phyloP scores from a whole-genome alignment of 2,329 filamentous ascomycete genomes.

The Camptophora hylomeconis region DNA sequence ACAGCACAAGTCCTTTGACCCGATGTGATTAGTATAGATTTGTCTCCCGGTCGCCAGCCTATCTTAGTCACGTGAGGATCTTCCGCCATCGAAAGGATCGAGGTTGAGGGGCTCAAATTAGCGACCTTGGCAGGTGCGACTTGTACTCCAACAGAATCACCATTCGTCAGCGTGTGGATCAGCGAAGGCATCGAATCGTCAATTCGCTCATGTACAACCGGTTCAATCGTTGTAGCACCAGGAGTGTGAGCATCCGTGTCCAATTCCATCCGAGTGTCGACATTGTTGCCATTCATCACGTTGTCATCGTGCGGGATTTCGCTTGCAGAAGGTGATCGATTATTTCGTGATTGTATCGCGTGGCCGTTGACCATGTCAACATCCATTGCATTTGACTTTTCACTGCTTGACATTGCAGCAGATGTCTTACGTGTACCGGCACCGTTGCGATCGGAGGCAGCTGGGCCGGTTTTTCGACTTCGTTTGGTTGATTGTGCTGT shows the following conservation, averaged over 20 bases:
- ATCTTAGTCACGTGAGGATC: conserved; percentile 28
- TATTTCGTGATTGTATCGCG: conserved; percentile 8
- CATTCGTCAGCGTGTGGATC: conserved; percentile 29
- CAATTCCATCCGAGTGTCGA: conserved; percentile 25
- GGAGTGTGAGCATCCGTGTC: conserved; percentile 26
- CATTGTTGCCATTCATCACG: conserved; percentile 14
- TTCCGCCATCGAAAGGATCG: conserved; percentile 23
- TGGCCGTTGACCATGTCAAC: conserved; percentile 16
- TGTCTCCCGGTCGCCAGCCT: conserved; percentile 32
- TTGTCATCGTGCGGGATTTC: conserved; percentile 29
- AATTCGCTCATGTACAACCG: conserved; percentile 20
- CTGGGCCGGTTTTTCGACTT: conserved; percentile 16
- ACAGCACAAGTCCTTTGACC: conserved; percentile 33
- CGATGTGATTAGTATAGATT: conserved; percentile 27
- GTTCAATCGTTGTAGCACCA: conserved; percentile 13
- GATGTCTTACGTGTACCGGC: conserved; percentile 19
- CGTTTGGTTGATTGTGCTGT: conserved; percentile 21
- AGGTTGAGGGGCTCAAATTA: conserved; percentile 32
- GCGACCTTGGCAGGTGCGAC: conserved; percentile 34
- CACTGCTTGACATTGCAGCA: conserved; percentile 19
- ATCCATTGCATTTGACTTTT: conserved; percentile 16
- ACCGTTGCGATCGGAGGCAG: conserved; percentile 21
- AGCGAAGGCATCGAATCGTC: conserved; percentile 19
- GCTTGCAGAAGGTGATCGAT: conserved; percentile 14
- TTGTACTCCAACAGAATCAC: conserved; percentile 34